Percentiles rank a stretch among this genome's conserved stretches.
These are phyloP conservation scores for Phytopythium montanum DNA, from an alignment of 352 stramenopile genomes.

Conservation along the genomic window DNA sequence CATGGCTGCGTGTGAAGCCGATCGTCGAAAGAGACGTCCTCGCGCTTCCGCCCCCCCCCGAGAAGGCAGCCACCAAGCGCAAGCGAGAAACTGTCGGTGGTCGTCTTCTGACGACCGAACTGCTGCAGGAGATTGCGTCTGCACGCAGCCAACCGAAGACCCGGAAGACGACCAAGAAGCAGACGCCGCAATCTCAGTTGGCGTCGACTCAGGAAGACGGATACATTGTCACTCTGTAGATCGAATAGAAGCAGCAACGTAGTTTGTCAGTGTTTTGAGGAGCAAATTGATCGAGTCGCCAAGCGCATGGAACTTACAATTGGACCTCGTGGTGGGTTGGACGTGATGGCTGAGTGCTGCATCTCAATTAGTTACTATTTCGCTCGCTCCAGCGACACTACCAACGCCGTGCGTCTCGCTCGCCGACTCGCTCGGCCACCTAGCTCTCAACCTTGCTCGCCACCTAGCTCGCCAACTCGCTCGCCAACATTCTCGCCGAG, in stretches of 20 bases:
- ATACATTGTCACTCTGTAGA: not conserved
- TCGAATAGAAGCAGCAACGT: not conserved
- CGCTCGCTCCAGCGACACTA: no score
- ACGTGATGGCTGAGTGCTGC: no score
- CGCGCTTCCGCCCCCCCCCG: no score
- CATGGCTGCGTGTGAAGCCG: not conserved
- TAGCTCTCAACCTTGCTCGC: no score
- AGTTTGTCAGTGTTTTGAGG: not conserved
- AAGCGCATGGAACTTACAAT: not conserved
- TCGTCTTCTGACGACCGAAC: not conserved
- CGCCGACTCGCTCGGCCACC: no score
- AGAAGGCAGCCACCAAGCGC: not conserved
- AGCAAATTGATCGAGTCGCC: not conserved
- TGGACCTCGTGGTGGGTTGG: no score
- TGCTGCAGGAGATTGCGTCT: not conserved
- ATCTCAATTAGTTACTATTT: no score
- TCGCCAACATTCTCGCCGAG: no score
- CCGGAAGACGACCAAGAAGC: not conserved
- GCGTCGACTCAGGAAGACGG: not conserved
- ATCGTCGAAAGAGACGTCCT: not conserved
- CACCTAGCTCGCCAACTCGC: no score
- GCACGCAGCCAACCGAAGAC: not conserved
- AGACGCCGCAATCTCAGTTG: not conserved
- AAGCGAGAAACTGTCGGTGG: not conserved
- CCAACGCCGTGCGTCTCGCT: no score